Evolutionary conservation across 371 early-diverging fungal species (phyloP).

Genomic region (Rhizopus sp.): DNA sequence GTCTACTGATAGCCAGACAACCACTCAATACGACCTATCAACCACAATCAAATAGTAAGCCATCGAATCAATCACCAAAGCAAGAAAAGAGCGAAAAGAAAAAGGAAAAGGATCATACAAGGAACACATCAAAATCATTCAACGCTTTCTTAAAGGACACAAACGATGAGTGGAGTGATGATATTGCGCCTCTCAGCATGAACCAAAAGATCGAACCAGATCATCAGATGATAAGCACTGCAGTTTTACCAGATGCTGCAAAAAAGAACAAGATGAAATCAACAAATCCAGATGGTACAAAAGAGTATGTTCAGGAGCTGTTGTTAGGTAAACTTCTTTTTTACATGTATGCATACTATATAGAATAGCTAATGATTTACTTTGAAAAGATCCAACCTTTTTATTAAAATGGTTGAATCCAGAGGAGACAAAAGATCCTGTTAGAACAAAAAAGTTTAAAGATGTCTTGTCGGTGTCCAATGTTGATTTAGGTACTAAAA

Average conservation of each 20-base stretch:
- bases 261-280: conserved; percentile 12
- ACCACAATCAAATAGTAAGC: conserved; percentile 8
- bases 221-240: conserved; percentile 9
- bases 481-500: conserved; percentile 68
- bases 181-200: conserved; percentile 8
- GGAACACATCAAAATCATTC: conserved; percentile 47
- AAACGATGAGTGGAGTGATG: conserved; percentile 57
- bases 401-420: conserved; percentile 19
- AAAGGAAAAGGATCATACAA: conserved; percentile 22
- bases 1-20: conserved; percentile 28
- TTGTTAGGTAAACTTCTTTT: conserved; percentile 7
- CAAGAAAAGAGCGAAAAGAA: conserved; percentile 8
- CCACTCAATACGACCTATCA: conserved; percentile 20
- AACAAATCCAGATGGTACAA: conserved; percentile 17
- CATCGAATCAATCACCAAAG: conserved; percentile 4
- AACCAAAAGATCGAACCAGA: not conserved
- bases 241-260: not conserved
- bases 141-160: conserved; percentile 52
- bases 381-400: conserved; percentile 21
- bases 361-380: not conserved
- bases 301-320: conserved; percentile 24
- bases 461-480: conserved; percentile 70
- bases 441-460: conserved; percentile 62
- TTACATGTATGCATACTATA: not conserved
- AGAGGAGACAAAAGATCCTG: conserved; percentile 31